These are phyloP conservation scores for Chrysoporthe cubensis DNA, from an alignment of 2,329 filamentous ascomycete genomes.

Conservation along the genomic window DNA sequence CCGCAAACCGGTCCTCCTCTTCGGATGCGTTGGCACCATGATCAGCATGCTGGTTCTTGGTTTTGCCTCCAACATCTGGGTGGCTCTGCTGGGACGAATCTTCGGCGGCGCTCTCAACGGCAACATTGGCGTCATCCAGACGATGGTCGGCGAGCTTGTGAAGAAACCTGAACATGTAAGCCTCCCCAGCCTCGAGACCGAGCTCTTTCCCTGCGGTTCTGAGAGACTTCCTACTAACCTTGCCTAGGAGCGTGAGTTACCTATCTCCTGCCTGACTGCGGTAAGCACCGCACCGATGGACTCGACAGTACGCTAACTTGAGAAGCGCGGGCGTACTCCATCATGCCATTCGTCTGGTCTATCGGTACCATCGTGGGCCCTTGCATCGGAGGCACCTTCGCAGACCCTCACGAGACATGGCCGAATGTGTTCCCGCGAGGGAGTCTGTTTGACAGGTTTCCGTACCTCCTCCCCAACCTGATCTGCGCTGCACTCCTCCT, in stretches of 20 bases:
- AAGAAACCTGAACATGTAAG: conserved; percentile 78
- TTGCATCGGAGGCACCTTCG: conserved; percentile 84
- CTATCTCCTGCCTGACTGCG: not conserved
- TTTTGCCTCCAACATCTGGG: conserved; percentile 80
- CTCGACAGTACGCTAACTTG: conserved; percentile 27
- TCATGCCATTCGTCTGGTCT: conserved; percentile 95
- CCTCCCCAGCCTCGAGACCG: not conserved
- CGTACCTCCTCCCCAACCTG: conserved; percentile 88
- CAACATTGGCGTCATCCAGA: conserved; percentile 89
- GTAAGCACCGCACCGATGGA: not conserved
- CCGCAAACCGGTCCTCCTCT: conserved; percentile 77
- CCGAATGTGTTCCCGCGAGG: conserved; percentile 69
- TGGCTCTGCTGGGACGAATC: conserved; percentile 76
- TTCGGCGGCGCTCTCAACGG: conserved; percentile 85
- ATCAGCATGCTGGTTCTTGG: conserved; percentile 82
- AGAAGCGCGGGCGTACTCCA: conserved; percentile 78
- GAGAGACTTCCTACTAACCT: conserved; percentile 10
- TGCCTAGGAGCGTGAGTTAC: conserved; percentile 57
- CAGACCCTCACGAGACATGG: conserved; percentile 75
- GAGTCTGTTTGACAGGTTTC: conserved; percentile 76
- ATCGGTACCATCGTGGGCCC: conserved; percentile 89
- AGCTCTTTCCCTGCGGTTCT: not conserved
- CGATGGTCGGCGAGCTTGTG: conserved; percentile 89
- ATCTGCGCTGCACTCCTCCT: conserved; percentile 78
- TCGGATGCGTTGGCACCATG: conserved; percentile 83